Conservation (phyloP, 495 filamentous ascomycete genomes). For the Tuber melanosporum region DNA sequence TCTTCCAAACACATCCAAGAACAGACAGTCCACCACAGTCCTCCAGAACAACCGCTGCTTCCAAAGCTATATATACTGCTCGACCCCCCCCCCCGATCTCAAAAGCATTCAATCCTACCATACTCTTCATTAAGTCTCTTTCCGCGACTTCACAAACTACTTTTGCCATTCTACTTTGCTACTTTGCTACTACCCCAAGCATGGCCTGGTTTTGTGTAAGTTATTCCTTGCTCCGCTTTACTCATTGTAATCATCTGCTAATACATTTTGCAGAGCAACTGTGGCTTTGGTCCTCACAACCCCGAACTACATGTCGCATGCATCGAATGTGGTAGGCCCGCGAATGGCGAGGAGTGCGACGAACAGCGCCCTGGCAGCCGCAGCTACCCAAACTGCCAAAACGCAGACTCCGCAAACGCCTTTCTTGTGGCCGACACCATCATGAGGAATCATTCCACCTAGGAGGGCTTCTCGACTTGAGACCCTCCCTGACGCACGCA, state of each 20-base stretch:
- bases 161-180: not conserved
- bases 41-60: not conserved
- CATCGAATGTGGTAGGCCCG: conserved; percentile 16
- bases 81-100: not conserved
- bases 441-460: not conserved
- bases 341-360: fast-evolving
- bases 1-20: not conserved
- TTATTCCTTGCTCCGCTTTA: not conserved
- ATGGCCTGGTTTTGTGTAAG: not conserved
- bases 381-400: not conserved
- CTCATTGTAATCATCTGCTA: not conserved
- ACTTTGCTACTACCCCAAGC: not conserved
- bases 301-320: conserved; percentile 7
- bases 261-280: conserved; percentile 7
- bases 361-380: not conserved
- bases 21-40: not conserved
- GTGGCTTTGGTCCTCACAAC: conserved; percentile 27
- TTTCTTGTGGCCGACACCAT: not conserved
- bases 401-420: not conserved
- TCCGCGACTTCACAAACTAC: not conserved
- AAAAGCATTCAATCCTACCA: not conserved
- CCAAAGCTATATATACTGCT: not conserved
- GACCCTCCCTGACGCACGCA: not conserved
- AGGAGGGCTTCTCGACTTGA: not conserved
- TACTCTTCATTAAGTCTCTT: not conserved